Base-by-base conservation (phyloP, 495 filamentous ascomycete genomes). In the Penicillium paradoxum region DNA sequence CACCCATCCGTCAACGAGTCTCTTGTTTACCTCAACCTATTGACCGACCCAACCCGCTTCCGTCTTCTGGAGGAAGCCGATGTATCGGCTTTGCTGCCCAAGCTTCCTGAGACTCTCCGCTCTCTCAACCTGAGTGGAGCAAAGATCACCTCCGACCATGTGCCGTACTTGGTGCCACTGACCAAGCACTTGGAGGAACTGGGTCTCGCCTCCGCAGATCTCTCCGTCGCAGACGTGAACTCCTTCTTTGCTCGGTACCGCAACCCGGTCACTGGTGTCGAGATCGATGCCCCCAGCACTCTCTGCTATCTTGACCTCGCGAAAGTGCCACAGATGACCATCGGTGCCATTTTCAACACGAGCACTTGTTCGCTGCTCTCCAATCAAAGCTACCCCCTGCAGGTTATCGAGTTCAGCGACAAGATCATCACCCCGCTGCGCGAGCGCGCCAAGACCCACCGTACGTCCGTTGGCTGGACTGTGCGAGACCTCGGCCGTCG, bases 181-280 rank as follows among this genome's bases (percentile, higher is more conserved):
- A 87, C 87, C 21, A 89, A 89, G 64, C 86, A 91, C 55, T 64
- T 95, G 30, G 87, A 93, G 64, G 90, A 93, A 63, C 71, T 95
- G 25, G 82, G 87, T 8, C 64, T 93, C 15, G 87, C 87, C 41
- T 76, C 70, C 11, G 82, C 87, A 0, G 79, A 87, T 32, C 72
- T 95, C 10, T 76, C 81, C 1, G 70, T 86, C 6, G 60, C 69
- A 21, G 84, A 91, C 44, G 67, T 95, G 51, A 84, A 87, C 47
- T 60, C 60, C 0, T 75, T 79, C 60, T 78, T 76, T 44, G 58
- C 58, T 3, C 70, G 62, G 6, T 60, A 72, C 22, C 55, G 45
- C 22, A 57, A 61, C 10, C 39, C 58, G 18, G 57, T 42, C 14
- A 42, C 49, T 10, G 62, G 55, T 30, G 49, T 67, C 9, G 51